Percentiles rank a stretch among this genome's conserved stretches.
phyloP scores from a whole-genome alignment of 495 filamentous ascomycete genomes.

The Astrothelium macrocarpum region DNA sequence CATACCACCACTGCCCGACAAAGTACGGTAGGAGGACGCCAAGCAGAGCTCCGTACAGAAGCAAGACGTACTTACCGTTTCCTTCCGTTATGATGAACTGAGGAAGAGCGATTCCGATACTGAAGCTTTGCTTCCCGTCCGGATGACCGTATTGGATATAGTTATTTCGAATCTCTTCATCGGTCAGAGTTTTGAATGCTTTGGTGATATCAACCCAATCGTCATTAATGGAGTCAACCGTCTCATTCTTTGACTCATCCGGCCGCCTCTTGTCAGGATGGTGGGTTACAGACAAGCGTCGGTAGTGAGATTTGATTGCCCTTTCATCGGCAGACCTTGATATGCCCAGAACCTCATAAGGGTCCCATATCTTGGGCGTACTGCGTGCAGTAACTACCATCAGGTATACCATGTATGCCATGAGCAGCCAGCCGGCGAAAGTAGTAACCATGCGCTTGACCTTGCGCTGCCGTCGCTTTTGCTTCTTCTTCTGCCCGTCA shows the following conservation, averaged over 20 bases:
- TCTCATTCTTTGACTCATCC: constrained; percentile 80
- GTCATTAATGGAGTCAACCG: constrained; percentile 71
- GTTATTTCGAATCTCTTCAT: constrained; percentile 95
- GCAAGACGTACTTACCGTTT: constrained; percentile 87
- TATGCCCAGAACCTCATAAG: constrained; percentile 84
- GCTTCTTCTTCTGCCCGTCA: constrained; percentile 72
- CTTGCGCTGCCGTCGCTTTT: constrained; percentile 81
- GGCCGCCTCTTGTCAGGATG: constrained; percentile 88
- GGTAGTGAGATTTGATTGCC: constrained; percentile 82
- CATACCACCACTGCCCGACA: constrained; percentile 98
- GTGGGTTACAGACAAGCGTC: constrained; percentile 69
- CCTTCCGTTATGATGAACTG: constrained; percentile 88
- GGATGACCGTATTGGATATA: constrained; percentile 92
- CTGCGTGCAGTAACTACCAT: constrained; percentile 71
- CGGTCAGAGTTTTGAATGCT: constrained; percentile 93
- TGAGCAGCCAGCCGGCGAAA: constrained; percentile 66
- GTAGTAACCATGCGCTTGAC: constrained; percentile 77
- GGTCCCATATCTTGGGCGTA: constrained; percentile 78
- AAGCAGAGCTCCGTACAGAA: constrained; percentile 77
- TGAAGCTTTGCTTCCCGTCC: constrained; percentile 95
- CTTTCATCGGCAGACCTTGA: constrained; percentile 80
- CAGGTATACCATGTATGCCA: constrained; percentile 87
- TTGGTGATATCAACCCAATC: constrained; percentile 90
- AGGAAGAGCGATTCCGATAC: constrained; percentile 93
- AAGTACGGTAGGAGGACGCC: constrained; percentile 87